These are phyloP conservation scores for Deuterostichococcus epilithicus DNA, from an alignment of 139 green algal species.

Conservation along the genomic window DNA sequence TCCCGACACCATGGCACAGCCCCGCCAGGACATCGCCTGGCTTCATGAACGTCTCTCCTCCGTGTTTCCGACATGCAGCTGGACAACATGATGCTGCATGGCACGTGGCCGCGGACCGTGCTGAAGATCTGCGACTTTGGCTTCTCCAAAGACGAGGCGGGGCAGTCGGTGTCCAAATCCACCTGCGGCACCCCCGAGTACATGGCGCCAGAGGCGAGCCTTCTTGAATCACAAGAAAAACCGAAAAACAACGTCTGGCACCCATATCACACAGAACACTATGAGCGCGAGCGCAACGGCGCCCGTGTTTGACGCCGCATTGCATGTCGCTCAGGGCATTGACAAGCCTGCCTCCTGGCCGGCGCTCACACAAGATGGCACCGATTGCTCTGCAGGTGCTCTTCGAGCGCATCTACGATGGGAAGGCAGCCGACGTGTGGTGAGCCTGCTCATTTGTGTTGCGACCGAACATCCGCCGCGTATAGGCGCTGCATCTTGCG, in stretches of 20 bases:
- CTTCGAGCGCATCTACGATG: not conserved
- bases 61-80: constrained; percentile 89
- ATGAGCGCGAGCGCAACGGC: too few relatives aligned
- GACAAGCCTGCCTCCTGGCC: too few relatives aligned
- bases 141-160: constrained; percentile 24
- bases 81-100: constrained; percentile 95
- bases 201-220: constrained; percentile 24
- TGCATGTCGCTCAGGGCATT: too few relatives aligned
- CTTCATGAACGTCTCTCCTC: not conserved
- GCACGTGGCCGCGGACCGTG: constrained; percentile 56
- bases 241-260: constrained; percentile 19
- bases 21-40: too few relatives aligned
- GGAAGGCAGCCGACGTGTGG: not conserved
- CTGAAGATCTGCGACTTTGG: constrained; percentile 98
- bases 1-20: not conserved
- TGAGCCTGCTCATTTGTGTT: not conserved
- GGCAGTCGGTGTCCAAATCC: not conserved
- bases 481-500: not conserved
- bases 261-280: too few relatives aligned
- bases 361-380: too few relatives aligned
- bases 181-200: constrained; percentile 29
- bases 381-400: too few relatives aligned
- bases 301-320: too few relatives aligned
- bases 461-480: not conserved
- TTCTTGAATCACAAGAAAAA: constrained; percentile 14